These are phyloP conservation scores for Phlebiopsis flavidoalba DNA, from an alignment of 768 basidiomycete species.

Conservation along the genomic window DNA sequence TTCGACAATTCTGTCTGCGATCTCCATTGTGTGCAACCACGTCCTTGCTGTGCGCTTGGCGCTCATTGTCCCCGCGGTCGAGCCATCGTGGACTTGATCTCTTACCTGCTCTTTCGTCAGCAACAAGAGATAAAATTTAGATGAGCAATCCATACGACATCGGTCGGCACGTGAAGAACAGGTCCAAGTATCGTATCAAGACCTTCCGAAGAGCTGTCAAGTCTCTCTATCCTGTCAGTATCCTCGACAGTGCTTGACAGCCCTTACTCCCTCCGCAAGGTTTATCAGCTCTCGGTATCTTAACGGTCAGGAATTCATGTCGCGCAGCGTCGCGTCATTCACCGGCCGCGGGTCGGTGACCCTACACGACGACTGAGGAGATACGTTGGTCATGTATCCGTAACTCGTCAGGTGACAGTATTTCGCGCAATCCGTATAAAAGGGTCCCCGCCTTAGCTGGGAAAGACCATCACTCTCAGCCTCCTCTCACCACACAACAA, in stretches of 20 bases:
- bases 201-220: not conserved
- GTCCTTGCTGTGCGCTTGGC: too few relatives aligned
- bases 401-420: not conserved
- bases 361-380: too few relatives aligned
- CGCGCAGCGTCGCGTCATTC: slow-evolving; percentile 1
- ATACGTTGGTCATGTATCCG: not conserved
- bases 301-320: not conserved
- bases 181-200: not conserved
- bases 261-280: not conserved
- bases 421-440: not conserved
- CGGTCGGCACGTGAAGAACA: not conserved
- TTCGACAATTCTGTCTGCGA: too few relatives aligned
- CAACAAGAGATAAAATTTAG: not conserved
- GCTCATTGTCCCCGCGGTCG: too few relatives aligned
- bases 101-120: not conserved
- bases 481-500: not conserved
- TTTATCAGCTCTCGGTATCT: not conserved
- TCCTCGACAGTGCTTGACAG: not conserved
- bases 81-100: too few relatives aligned
- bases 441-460: not conserved
- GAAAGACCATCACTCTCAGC: not conserved
- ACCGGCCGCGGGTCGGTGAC: not conserved
- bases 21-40: not conserved
- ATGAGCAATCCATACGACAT: not conserved
- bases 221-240: not conserved